Conservation (phyloP, 1,284 basidiomycete genomes). For the Malassezia equina region DNA sequence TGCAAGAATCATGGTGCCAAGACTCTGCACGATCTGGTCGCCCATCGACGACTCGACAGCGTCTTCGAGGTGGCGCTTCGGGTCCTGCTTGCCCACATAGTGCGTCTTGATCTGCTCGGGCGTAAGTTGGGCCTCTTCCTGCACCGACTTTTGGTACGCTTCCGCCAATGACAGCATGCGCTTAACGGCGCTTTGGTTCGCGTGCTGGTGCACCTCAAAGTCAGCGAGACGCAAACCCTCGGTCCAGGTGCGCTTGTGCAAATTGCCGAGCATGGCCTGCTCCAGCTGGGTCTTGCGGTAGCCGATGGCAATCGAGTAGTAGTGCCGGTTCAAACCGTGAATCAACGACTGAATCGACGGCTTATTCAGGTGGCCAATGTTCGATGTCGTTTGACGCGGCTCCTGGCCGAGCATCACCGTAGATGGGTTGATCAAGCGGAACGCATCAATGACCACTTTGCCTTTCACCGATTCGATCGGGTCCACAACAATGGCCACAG, state of each 20-base stretch:
- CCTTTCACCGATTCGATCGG: constrained; percentile 95
- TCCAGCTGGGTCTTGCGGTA: constrained; percentile 48
- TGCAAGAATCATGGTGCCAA: constrained; percentile 41
- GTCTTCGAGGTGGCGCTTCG: constrained; percentile 47
- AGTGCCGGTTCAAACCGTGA: constrained; percentile 47
- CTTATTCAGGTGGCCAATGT: constrained; percentile 97
- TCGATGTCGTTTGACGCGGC: constrained; percentile 91
- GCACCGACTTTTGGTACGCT: constrained; percentile 47
- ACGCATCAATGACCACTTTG: constrained; percentile 92
- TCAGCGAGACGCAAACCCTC: constrained; percentile 42
- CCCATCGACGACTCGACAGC: constrained; percentile 46
- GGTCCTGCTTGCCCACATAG: constrained; percentile 47
- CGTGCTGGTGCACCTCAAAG: constrained; percentile 44
- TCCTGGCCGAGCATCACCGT: constrained; percentile 64
- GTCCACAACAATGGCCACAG: constrained; percentile 95
- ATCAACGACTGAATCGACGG: constrained; percentile 75
- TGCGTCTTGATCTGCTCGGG: constrained; percentile 45
- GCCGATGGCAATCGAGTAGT: constrained; percentile 47
- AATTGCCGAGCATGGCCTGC: constrained; percentile 47
- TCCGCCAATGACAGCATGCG: constrained; percentile 42
- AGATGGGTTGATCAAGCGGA: constrained; percentile 56
- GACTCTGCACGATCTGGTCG: constrained; percentile 44
- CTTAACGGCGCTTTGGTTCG: constrained; percentile 41
- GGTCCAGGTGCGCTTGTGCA: constrained; percentile 47
- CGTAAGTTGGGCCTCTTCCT: constrained; percentile 41